phyloP scores from a whole-genome alignment of 257 asterid species.

The Catharanthus roseus region DNA sequence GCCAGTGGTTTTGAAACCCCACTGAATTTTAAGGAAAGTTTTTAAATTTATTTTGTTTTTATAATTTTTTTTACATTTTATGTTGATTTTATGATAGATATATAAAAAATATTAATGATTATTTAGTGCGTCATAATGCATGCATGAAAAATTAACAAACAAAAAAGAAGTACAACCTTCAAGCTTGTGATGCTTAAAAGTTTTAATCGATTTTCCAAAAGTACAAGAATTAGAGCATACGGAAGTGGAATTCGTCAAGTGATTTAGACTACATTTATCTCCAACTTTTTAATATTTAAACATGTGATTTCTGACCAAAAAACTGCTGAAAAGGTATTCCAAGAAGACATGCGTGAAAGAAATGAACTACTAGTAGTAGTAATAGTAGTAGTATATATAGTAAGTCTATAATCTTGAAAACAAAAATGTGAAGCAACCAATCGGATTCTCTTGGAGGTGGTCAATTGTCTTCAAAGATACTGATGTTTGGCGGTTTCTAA shows the following conservation, averaged over 20 bases:
- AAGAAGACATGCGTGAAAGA: neutral
- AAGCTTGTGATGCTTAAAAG: neutral
- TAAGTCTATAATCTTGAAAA: neutral
- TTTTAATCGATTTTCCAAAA: neutral
- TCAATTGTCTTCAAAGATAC: neutral
- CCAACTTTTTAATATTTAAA: neutral
- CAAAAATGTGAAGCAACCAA: neutral
- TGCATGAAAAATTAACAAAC: neutral
- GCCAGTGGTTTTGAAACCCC: too few relatives aligned
- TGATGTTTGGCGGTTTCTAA: neutral
- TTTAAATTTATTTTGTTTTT: too few relatives aligned
- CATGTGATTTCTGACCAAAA: conserved; percentile 1
- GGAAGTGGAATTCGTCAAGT: neutral
- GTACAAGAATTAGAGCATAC: neutral
- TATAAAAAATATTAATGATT: too few relatives aligned
- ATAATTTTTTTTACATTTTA: too few relatives aligned
- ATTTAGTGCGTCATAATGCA: neutral
- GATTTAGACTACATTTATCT: neutral
- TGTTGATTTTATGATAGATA: too few relatives aligned
- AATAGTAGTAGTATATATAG: too few relatives aligned
- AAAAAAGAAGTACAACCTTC: neutral
- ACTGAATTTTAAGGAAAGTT: too few relatives aligned
- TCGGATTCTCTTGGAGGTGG: neutral
- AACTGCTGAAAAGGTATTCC: neutral
- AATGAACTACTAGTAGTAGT: neutral